phyloP scores from a whole-genome alignment of 2,329 filamentous ascomycete species.

The Rutstroemia sp. region DNA sequence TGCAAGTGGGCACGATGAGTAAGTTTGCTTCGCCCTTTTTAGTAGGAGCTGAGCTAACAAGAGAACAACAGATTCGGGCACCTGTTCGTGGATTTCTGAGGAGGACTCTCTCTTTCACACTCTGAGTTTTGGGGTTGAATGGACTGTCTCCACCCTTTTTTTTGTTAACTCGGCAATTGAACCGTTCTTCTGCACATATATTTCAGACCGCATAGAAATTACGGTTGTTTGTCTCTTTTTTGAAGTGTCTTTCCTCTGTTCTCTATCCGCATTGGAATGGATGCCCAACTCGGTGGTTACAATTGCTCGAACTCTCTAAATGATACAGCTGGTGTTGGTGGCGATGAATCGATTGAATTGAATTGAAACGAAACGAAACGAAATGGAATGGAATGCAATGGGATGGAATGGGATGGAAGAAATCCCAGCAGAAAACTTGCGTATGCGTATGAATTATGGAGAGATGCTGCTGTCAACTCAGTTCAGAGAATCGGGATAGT shows the following conservation, averaged over 20 bases:
- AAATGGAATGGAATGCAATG: background rate
- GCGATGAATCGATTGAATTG: background rate
- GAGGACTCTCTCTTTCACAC: background rate
- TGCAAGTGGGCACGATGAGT: conserved; percentile 73
- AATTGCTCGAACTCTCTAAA: background rate
- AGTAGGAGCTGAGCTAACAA: background rate
- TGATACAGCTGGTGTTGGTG: conserved; percentile 4
- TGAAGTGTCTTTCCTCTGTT: background rate
- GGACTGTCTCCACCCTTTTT: background rate
- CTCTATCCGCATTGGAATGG: conserved; percentile 1
- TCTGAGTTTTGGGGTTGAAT: background rate
- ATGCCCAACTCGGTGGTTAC: conserved; percentile 1
- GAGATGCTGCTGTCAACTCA: too few species aligned
- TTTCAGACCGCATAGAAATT: conserved; percentile 7
- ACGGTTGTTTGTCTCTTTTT: conserved; percentile 11
- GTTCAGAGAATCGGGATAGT: too few species aligned
- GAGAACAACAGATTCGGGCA: conserved; percentile 14
- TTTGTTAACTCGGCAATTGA: conserved; percentile 9
- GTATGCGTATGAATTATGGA: too few species aligned
- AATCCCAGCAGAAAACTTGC: background rate
- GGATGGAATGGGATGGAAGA: background rate
- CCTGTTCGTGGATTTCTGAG: conserved; percentile 18
- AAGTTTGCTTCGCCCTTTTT: conserved; percentile 42
- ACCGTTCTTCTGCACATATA: conserved; percentile 19
- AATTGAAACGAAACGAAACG: background rate